Base-by-base conservation (phyloP, 1,284 basidiomycete genomes). In the Malassezia equina region DNA sequence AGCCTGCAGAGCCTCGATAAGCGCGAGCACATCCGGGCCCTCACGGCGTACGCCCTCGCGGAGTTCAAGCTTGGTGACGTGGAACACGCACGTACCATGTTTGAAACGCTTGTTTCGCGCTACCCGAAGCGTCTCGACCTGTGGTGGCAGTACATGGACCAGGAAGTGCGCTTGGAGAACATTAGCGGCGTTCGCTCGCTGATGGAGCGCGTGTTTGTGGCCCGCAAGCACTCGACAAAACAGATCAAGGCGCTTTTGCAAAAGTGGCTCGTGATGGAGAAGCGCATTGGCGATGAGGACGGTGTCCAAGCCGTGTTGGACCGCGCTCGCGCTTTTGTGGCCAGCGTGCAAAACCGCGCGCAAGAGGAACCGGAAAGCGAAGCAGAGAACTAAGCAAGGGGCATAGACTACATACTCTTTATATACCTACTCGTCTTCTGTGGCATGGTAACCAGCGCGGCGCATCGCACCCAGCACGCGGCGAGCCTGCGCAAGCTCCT, bases 101-200 rank as follows among this genome's bases (percentile, higher is more conserved):
- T 95, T 60, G 94, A 98, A 75, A 94, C 93, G 32, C 86, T 99
- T 52, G 80, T 98, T 27, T 89, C 93, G 72, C 87, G 85, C 13
- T 88, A 95, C 77, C 85, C 90, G 2, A 95, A 91, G 75, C 83
- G 90, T 45, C 84, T 90, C 78, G 93, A 98, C 75, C 78, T 96
- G 36, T 98, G 95, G 91, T 87, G 86, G 54, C 80, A 96, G 52
- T 99, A 98, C 76, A 84, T 96, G 72, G 94, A 98, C 73, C 90
- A 95, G 84, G 88, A 96, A 71, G 84, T 84, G 6, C 80, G 42
- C 82, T 85, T 73, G 77, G 80, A 21, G 83, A 93, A 75, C 41
- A 79, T 89, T 82, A 84, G 75, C 25, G 78, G 72, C 13, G 51
- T 43, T 9, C 42, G 47, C 41, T 48, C 84, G 51, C 76, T 96